These are phyloP conservation scores for Thraustotheca clavata DNA, from an alignment of 352 stramenopile species.

Conservation along the genomic window DNA sequence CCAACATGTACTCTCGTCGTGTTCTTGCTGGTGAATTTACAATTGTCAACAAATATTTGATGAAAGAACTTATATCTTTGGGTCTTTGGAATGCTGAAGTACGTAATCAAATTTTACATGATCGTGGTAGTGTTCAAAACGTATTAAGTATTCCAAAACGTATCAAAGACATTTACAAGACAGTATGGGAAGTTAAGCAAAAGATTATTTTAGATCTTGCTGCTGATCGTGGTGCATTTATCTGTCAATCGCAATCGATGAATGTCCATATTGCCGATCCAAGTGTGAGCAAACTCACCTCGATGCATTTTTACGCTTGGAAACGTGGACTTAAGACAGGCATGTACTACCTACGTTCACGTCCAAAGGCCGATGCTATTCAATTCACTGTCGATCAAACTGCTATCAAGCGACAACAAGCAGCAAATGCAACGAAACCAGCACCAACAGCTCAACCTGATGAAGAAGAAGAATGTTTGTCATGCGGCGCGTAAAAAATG, in stretches of 20 bases:
- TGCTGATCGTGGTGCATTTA: slow-evolving; percentile 97
- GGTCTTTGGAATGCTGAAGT: slow-evolving; percentile 96
- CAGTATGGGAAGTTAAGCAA: slow-evolving; percentile 99
- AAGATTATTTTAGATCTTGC: slow-evolving; percentile 96
- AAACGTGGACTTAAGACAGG: slow-evolving; percentile 99
- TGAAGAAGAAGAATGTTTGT: slow-evolving; percentile 62
- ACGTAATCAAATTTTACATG: slow-evolving; percentile 98
- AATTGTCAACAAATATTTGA: slow-evolving; percentile 99
- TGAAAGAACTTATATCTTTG: slow-evolving; percentile 94
- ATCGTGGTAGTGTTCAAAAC: slow-evolving; percentile 94
- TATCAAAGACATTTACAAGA: slow-evolving; percentile 98
- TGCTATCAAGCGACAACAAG: slow-evolving; percentile 43
- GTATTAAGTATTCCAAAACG: slow-evolving; percentile 67
- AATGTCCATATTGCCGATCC: slow-evolving; percentile 99
- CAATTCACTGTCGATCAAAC: slow-evolving; percentile 99
- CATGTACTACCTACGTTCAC: slow-evolving; percentile 99
- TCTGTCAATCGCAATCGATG: slow-evolving; percentile 96
- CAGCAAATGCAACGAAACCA: slow-evolving; percentile 11
- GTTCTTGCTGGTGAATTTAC: slow-evolving; percentile 99
- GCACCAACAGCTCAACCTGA: slow-evolving; percentile 26
- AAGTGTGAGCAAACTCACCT: slow-evolving; percentile 97
- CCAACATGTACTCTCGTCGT: slow-evolving; percentile 99
- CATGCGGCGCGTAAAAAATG: slow-evolving; percentile 69
- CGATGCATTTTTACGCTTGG: slow-evolving; percentile 99
- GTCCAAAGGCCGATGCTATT: slow-evolving; percentile 98